phyloP scores from a whole-genome alignment of 2,329 filamentous ascomycete genomes.

The Aspergillus felis region DNA sequence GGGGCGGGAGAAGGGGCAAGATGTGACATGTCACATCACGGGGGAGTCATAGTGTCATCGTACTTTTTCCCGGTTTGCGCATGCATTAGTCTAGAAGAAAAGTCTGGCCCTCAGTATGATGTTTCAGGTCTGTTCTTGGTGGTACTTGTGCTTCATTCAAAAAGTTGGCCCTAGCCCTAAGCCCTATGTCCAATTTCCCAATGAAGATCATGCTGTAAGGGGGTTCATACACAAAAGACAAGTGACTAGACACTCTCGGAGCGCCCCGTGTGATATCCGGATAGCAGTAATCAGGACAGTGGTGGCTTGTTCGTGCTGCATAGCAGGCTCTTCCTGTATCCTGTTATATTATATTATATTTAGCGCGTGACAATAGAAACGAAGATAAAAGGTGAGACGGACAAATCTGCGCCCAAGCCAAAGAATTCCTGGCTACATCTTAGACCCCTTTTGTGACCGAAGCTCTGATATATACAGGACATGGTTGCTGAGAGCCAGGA shows the following conservation, averaged over 20 bases:
- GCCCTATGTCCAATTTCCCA: slow-evolving; percentile 7
- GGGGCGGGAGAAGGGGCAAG: not conserved
- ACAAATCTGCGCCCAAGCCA: not conserved
- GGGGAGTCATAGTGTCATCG: not conserved
- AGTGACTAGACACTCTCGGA: not conserved
- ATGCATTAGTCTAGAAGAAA: not conserved
- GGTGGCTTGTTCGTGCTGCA: not conserved
- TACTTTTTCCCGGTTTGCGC: not conserved
- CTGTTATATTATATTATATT: not conserved
- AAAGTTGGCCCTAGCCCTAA: slow-evolving; percentile 9
- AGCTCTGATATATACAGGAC: slow-evolving; percentile 15
- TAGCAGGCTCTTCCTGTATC: no score
- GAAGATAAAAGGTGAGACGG: not conserved
- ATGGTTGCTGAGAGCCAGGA: slow-evolving; percentile 20
- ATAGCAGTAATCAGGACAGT: not conserved
- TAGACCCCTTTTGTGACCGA: slow-evolving; percentile 2
- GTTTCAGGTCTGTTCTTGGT: not conserved
- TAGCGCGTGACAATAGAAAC: not conserved
- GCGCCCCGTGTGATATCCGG: no score
- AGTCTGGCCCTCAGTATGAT: not conserved
- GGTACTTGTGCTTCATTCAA: not conserved
- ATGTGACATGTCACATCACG: not conserved
- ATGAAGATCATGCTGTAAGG: not conserved
- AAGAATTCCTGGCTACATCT: not conserved
- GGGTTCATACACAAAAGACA: not conserved